phyloP scores from a whole-genome alignment of 2,329 filamentous ascomycete genomes.

The Sporothrix luriei region DNA sequence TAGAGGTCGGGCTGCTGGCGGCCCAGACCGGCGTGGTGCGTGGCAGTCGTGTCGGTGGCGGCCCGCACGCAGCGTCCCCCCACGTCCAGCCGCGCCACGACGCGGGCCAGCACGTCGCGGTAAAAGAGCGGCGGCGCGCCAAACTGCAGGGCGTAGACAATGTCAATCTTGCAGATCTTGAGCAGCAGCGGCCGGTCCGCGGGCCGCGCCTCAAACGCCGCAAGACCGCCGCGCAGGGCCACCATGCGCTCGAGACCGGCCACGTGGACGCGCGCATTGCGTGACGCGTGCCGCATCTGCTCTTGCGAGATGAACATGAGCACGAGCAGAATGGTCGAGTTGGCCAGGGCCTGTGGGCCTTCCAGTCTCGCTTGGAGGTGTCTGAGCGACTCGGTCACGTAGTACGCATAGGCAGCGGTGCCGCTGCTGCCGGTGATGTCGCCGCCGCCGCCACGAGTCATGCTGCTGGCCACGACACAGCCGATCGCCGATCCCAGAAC shows the following conservation, averaged over 20 bases:
- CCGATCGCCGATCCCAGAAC: not conserved
- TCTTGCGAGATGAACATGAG: conserved; percentile 38
- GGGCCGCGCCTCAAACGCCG: conserved; percentile 27
- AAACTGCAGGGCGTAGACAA: conserved; percentile 30
- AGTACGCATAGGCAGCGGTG: conserved; percentile 13
- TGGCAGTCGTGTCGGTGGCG: not conserved
- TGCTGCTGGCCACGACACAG: not conserved
- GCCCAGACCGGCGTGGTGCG: not conserved
- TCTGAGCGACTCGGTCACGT: conserved; percentile 1
- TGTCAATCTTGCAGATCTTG: conserved; percentile 38
- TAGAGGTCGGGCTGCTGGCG: not conserved
- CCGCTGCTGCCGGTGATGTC: not conserved
- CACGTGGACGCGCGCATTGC: conserved; percentile 40
- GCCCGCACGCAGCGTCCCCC: not conserved
- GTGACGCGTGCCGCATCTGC: conserved; percentile 34
- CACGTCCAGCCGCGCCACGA: not conserved
- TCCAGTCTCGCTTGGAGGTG: not conserved
- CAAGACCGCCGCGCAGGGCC: conserved; percentile 41
- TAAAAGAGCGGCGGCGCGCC: conserved; percentile 30
- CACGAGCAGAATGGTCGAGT: conserved; percentile 39
- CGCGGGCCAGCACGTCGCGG: conserved; percentile 13
- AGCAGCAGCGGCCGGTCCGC: conserved; percentile 33
- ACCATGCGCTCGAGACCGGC: conserved; percentile 45
- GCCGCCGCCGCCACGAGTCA: too few species aligned
- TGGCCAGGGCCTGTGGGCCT: conserved; percentile 37